Evolutionary conservation across 208 protist genomes (phyloP).

Genomic region (Trypanosoma platydactyli): DNA sequence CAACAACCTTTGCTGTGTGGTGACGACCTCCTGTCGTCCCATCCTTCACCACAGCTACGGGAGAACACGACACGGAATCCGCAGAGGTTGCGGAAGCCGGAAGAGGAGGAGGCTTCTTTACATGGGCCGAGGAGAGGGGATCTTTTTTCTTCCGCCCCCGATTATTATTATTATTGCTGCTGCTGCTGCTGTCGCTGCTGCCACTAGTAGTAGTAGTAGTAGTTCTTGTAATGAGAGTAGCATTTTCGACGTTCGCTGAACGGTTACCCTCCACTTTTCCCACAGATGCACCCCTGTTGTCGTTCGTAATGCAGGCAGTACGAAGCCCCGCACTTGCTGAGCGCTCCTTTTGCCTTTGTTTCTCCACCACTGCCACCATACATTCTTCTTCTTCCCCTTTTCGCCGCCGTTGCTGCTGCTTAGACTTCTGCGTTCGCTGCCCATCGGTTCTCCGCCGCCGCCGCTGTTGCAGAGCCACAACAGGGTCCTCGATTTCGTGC

Average conservation of each 20-base stretch:
- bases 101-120: not conserved
- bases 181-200: not conserved
- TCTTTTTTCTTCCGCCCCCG: too few relatives aligned
- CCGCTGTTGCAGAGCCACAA: constrained; percentile 25
- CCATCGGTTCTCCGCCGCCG: constrained; percentile 10
- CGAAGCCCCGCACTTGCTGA: not conserved
- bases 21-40: not conserved
- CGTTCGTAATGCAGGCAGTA: not conserved
- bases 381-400: not conserved
- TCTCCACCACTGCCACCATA: not conserved
- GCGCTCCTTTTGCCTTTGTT: not conserved
- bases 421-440: constrained; percentile 5
- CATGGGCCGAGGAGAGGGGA: too few relatives aligned
- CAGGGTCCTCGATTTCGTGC: constrained; percentile 54
- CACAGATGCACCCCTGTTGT: not conserved
- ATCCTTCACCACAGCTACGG: not conserved
- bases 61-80: not conserved
- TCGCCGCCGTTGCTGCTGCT: constrained; percentile 9
- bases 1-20: not conserved
- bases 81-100: not conserved
- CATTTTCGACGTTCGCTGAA: too few relatives aligned
- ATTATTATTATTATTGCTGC: too few relatives aligned
- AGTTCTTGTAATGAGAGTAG: not conserved
- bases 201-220: not conserved
- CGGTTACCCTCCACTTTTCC: not conserved